Base-by-base conservation (phyloP, 805 yeast species). In the Zygoascus bituminiphila region DNA sequence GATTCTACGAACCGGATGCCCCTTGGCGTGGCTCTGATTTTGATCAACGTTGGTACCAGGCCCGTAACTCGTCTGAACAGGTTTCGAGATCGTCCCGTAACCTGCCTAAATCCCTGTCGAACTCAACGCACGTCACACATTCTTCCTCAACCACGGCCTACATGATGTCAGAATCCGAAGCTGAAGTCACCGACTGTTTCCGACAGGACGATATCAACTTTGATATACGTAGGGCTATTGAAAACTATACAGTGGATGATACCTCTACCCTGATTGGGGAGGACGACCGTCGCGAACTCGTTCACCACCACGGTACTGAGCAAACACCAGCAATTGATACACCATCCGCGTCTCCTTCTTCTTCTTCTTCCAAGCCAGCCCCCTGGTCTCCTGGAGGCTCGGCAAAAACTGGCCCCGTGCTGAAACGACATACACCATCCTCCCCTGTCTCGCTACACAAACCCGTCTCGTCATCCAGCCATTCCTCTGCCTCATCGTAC, bases 1-100 rank as follows among this genome's bases (percentile, higher is more conserved):
- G 23, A 12, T 52, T 50, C 44, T 19, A 31, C n/a, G 50, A 50
- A 7, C 50, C 54, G 4, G 56, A 53, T 7, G 42, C 52, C 9
- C 54, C 54, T 2, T 53, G 56, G 56, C 36, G 45, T 8, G 48
- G 56, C n/a, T 35, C 44, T 42, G 37, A 39, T 26, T 39, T 52
- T 31, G 45, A 51, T n/a, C 53, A 44, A 31, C 38, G 54, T 22
- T 51, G 56, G 53, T 12, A 23, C 37, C 22, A 26, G 3, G 38
- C 31, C 23, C 39, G 39, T 19, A 15, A 26, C 23, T 21, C 42
- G 24, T 3, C 8, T n/a, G 21, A 20, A 10, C 17, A 5, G 6
- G 23, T 17, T 14, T 25, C 46, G 21, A 17, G 29, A 15, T 19
- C 25, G 15, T 17, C 20, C 4, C 21, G n/a, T 31, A 20, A 5